Conservation (phyloP, 2,329 filamentous ascomycete species). For the Pyrenochaeta sp. region DNA sequence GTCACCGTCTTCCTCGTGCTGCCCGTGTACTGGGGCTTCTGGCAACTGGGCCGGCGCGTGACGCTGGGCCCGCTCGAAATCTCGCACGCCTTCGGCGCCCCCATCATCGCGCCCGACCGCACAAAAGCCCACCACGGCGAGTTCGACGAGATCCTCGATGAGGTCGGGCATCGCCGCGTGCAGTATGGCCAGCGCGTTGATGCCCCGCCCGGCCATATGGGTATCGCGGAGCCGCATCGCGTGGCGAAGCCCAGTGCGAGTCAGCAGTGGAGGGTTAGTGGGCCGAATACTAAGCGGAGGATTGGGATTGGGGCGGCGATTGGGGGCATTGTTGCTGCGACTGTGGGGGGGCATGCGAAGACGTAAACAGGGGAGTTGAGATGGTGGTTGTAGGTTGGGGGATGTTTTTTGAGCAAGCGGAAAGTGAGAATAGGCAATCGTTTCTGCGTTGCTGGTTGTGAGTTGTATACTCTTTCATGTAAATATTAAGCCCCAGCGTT, state of each 20-base stretch:
- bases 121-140: constrained; percentile 27
- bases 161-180: constrained; percentile 25
- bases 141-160: constrained; percentile 27
- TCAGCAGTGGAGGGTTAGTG: constrained; percentile 2
- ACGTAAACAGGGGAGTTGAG: too few species aligned
- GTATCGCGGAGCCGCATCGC: constrained; percentile 26
- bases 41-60: constrained; percentile 46
- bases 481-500: too few species aligned
- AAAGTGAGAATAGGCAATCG: not conserved
- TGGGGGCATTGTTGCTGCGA: constrained; percentile 18
- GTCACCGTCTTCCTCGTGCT: constrained; percentile 41
- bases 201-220: constrained; percentile 28
- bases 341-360: constrained; percentile 12
- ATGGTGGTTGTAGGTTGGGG: too few species aligned
- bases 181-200: constrained; percentile 26
- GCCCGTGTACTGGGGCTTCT: constrained; percentile 47
- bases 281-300: constrained; percentile 5
- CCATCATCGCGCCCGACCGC: constrained; percentile 24
- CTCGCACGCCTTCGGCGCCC: constrained; percentile 43
- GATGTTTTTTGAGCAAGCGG: too few species aligned
- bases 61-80: constrained; percentile 47
- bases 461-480: too few species aligned
- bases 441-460: not conserved
- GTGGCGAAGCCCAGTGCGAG: constrained; percentile 11
- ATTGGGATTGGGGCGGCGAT: constrained; percentile 18